These are phyloP conservation scores for Colletotrichum limetticola DNA, from an alignment of 2,329 filamentous ascomycete species.

Conservation along the genomic window DNA sequence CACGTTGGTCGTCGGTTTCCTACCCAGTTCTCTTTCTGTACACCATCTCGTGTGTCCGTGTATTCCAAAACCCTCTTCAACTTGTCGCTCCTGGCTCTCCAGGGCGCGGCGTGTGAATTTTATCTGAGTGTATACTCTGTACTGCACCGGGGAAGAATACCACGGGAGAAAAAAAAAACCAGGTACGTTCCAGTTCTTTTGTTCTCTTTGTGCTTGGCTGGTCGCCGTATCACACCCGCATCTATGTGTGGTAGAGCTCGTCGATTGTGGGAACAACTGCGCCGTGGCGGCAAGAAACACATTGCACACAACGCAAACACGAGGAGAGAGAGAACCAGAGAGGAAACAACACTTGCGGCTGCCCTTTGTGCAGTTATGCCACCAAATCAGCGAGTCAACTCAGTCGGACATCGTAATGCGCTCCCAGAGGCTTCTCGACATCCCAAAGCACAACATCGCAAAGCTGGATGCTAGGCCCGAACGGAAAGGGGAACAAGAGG, in stretches of 20 bases:
- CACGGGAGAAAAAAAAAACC: constrained; percentile 3
- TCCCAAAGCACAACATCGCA: neutral
- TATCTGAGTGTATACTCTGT: constrained; percentile 31
- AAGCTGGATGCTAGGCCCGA: neutral
- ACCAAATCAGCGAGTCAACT: neutral
- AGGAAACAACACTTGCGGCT: neutral
- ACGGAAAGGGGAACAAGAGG: constrained; percentile 1
- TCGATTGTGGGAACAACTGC: constrained; percentile 1
- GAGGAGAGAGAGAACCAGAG: neutral
- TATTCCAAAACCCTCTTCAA: constrained; percentile 44
- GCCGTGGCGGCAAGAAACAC: constrained; percentile 19
- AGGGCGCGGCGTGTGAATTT: constrained; percentile 54
- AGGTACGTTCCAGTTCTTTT: constrained; percentile 23
- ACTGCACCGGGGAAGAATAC: constrained; percentile 7
- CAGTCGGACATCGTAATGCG: constrained; percentile 7
- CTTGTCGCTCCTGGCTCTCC: constrained; percentile 58
- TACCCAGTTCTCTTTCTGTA: constrained; percentile 47
- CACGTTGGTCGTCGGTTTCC: constrained; percentile 31
- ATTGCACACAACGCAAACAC: neutral
- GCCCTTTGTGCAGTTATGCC: neutral
- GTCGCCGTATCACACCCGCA: neutral
- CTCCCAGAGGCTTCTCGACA: constrained; percentile 16
- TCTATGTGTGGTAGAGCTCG: neutral
- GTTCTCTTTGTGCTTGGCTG: neutral
- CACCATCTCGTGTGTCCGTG: constrained; percentile 39